phyloP scores from a whole-genome alignment of 495 filamentous ascomycete genomes.

The Patellaria atrata region DNA sequence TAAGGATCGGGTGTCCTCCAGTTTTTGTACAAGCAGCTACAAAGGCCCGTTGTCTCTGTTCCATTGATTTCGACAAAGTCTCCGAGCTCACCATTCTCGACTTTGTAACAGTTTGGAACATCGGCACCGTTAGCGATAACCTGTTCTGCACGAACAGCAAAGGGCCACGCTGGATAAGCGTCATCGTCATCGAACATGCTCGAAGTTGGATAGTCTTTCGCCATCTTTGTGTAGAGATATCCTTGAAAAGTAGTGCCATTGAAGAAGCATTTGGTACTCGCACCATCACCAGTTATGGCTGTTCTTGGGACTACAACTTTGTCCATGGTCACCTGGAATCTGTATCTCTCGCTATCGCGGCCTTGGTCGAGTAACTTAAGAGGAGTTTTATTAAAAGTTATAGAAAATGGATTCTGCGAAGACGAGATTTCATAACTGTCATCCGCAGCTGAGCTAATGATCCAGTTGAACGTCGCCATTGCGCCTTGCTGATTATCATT shows the following conservation, averaged over 20 bases:
- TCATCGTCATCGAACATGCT: conserved; percentile 10
- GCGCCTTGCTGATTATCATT: conserved; percentile 20
- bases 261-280: conserved; percentile 34
- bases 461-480: conserved; percentile 41
- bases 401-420: conserved; percentile 34
- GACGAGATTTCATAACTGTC: conserved; percentile 31
- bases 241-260: conserved; percentile 34
- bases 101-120: conserved; percentile 33
- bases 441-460: conserved; percentile 27
- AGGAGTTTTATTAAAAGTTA: conserved; percentile 29
- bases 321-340: conserved; percentile 31
- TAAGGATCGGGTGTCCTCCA: conserved; percentile 11
- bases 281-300: conserved; percentile 22
- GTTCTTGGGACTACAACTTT: conserved; percentile 32
- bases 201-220: conserved; percentile 26
- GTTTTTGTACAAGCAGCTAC: conserved; percentile 25
- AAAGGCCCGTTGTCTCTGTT: conserved; percentile 12
- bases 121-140: conserved; percentile 25
- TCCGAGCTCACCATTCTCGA: conserved; percentile 14
- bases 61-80: conserved; percentile 9
- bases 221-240: conserved; percentile 38
- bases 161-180: conserved; percentile 13
- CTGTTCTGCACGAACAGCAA: conserved; percentile 36
- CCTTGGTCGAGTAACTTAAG: conserved; percentile 27
- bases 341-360: conserved; percentile 32